Evolutionary conservation across 306 rosid genomes (phyloP).

Genomic region (Lagenaria siceraria): DNA sequence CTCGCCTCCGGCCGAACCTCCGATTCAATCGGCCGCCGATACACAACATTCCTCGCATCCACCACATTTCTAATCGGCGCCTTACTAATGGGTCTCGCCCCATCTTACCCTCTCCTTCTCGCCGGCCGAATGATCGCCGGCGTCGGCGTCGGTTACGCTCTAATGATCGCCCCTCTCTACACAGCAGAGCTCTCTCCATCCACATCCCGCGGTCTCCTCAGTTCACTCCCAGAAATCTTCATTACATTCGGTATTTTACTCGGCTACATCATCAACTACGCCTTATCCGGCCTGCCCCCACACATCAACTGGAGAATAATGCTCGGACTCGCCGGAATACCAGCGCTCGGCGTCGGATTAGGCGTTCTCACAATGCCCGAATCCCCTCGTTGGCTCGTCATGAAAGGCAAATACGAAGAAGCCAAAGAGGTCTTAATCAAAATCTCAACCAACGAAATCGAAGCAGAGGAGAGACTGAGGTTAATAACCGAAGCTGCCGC

Average conservation of each 20-base stretch:
- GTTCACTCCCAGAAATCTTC: constrained; percentile 75
- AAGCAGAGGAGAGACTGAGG: constrained; percentile 48
- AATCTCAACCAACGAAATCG: constrained; percentile 35
- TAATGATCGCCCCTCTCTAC: constrained; percentile 62
- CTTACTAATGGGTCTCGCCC: constrained; percentile 61
- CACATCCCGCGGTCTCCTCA: constrained; percentile 54
- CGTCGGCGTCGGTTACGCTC: constrained; percentile 67
- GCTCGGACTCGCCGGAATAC: constrained; percentile 58
- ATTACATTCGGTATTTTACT: constrained; percentile 50
- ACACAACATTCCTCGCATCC: constrained; percentile 55
- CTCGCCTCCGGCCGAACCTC: constrained; percentile 64
- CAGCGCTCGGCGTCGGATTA: constrained; percentile 36
- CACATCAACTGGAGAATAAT: constrained; percentile 55
- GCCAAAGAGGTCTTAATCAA: constrained; percentile 40
- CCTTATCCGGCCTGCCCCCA: constrained; percentile 32
- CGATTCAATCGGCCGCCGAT: constrained; percentile 59
- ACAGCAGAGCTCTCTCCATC: constrained; percentile 71
- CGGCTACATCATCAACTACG: constrained; percentile 60
- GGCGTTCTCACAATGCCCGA: constrained; percentile 69
- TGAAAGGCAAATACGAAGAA: constrained; percentile 47
- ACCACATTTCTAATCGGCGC: constrained; percentile 57
- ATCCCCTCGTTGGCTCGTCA: constrained; percentile 64
- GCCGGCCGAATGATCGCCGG: constrained; percentile 61
- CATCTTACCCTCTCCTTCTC: constrained; percentile 46
- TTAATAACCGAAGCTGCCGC: constrained; percentile 39